Evolutionary conservation across 441 rosid species (phyloP).

Genomic region (Isatis lusitanica): DNA sequence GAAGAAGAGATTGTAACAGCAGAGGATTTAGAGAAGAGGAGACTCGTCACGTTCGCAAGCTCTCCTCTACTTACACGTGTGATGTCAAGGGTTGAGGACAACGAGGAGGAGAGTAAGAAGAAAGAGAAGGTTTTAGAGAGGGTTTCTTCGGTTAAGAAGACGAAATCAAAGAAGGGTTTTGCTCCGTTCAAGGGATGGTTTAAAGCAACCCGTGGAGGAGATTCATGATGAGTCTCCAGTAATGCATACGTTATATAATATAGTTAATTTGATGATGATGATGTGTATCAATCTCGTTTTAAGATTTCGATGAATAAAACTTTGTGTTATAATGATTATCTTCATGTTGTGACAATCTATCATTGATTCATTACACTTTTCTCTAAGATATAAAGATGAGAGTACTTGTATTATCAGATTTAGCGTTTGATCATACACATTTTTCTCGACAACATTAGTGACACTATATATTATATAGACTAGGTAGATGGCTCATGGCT

Average conservation of each 20-base stretch:
- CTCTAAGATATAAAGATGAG: background rate
- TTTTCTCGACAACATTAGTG: background rate
- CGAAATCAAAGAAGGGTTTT: slow-evolving; percentile 16
- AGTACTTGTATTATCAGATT: background rate
- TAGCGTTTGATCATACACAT: background rate
- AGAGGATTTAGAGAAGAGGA: slow-evolving; percentile 27
- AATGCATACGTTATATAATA: background rate
- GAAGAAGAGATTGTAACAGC: slow-evolving; percentile 8
- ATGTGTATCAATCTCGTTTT: background rate
- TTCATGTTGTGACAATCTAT: background rate
- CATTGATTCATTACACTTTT: background rate
- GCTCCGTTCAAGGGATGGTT: slow-evolving; percentile 23
- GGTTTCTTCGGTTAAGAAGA: slow-evolving; percentile 15
- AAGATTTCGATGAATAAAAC: background rate
- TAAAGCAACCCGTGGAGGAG: slow-evolving; percentile 10
- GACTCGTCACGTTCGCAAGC: slow-evolving; percentile 33
- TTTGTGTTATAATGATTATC: background rate
- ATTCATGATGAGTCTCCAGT: background rate
- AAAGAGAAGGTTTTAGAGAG: slow-evolving; percentile 14
- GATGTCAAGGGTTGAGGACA: slow-evolving; percentile 27
- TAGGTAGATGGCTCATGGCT: background rate
- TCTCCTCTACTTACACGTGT: slow-evolving; percentile 34
- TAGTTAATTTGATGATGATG: background rate
- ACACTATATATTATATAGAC: background rate
- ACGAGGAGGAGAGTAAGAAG: slow-evolving; percentile 11